phyloP scores from a whole-genome alignment of 2,329 filamentous ascomycete genomes.

The Stemphylium vesicarium region DNA sequence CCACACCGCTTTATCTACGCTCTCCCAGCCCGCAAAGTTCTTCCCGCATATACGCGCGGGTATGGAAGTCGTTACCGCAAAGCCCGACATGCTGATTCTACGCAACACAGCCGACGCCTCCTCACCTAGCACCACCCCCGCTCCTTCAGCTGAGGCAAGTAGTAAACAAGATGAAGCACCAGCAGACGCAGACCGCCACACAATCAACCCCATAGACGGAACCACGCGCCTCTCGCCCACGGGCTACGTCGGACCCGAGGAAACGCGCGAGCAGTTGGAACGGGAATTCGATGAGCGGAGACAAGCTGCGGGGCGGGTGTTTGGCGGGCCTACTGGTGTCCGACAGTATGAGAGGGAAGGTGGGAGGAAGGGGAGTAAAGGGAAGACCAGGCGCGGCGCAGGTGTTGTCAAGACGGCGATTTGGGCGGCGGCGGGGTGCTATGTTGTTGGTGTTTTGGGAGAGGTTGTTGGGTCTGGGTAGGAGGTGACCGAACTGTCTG shows the following conservation, averaged over 20 bases:
- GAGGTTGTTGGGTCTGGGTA: constrained; percentile 22
- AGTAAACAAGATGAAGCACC: neutral
- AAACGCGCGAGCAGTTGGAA: constrained; percentile 30
- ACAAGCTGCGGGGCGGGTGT: constrained; percentile 22
- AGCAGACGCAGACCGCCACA: neutral
- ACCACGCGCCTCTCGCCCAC: constrained; percentile 42
- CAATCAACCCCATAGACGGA: constrained; percentile 46
- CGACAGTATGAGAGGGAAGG: constrained; percentile 5
- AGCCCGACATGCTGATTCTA: constrained; percentile 40
- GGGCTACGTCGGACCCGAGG: constrained; percentile 41
- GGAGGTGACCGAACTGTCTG: neutral
- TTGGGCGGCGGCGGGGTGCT: constrained; percentile 36
- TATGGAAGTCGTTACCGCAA: constrained; percentile 38
- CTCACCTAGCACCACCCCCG: neutral
- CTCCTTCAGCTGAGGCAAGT: neutral
- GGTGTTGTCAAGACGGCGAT: constrained; percentile 42
- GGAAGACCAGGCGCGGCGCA: constrained; percentile 11
- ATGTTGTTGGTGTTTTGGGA: constrained; percentile 41
- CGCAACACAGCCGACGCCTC: constrained; percentile 23
- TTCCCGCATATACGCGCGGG: constrained; percentile 35
- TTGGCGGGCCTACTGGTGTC: neutral
- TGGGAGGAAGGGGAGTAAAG: constrained; percentile 13
- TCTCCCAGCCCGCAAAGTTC: constrained; percentile 38
- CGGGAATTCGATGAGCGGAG: constrained; percentile 32
- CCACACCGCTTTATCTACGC: constrained; percentile 34